phyloP scores from a whole-genome alignment of 495 filamentous ascomycete genomes.

The Penicillium mononematosum region DNA sequence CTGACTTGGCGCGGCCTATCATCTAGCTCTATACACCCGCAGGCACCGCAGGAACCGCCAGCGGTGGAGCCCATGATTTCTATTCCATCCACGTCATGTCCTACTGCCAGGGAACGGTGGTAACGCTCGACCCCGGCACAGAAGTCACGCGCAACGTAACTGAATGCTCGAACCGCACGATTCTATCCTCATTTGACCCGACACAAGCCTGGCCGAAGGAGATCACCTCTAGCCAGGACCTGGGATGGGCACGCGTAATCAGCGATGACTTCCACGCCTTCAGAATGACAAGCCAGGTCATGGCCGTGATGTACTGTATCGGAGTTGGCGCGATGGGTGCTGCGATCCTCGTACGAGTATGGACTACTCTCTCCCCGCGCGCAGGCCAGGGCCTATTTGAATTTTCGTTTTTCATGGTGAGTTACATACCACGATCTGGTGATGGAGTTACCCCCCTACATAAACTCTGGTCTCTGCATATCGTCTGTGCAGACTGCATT shows the following conservation, averaged over 20 bases:
- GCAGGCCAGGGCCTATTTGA: conserved; percentile 27
- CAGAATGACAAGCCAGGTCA: conserved; percentile 46
- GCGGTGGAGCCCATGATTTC: conserved; percentile 64
- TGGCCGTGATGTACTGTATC: conserved; percentile 66
- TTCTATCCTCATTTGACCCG: conserved; percentile 60
- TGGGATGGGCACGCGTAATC: conserved; percentile 64
- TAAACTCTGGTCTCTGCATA: not conserved
- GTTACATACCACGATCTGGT: conserved; percentile 12
- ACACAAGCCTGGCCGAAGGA: conserved; percentile 52
- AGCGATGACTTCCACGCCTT: conserved; percentile 57
- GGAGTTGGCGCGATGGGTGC: conserved; percentile 58
- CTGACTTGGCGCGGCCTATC: not conserved
- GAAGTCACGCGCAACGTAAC: conserved; percentile 53
- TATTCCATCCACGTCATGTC: conserved; percentile 71
- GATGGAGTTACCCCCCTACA: not conserved
- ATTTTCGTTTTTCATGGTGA: conserved; percentile 34
- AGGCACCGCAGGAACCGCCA: conserved; percentile 46
- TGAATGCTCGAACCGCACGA: conserved; percentile 58
- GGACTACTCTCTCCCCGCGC: conserved; percentile 14
- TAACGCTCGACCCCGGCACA: conserved; percentile 27
- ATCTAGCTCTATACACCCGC: conserved; percentile 40
- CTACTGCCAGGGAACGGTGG: conserved; percentile 64
- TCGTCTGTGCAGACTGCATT: conserved; percentile 4
- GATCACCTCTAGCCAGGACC: conserved; percentile 52
- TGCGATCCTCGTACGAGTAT: conserved; percentile 45